Conservation (phyloP, 192 early-diverging fungal species). For the Geranomyces michiganensis region DNA sequence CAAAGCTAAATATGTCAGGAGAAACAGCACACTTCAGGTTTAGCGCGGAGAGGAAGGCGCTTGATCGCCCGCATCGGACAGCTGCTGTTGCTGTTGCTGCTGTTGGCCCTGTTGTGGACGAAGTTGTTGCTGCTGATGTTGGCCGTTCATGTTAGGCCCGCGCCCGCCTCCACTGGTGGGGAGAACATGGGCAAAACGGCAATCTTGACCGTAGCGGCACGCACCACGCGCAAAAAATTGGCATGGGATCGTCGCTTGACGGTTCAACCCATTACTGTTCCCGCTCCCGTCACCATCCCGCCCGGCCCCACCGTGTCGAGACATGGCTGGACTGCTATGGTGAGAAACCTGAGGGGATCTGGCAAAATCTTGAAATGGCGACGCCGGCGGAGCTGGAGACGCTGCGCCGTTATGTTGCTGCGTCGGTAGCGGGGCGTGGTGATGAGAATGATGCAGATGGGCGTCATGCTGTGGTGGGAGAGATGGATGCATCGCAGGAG, state of each 20-base stretch:
- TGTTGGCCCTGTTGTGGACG: no score
- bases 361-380: neutral
- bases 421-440: neutral
- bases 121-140: no score
- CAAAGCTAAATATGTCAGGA: no score
- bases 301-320: neutral
- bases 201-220: conserved; percentile 22
- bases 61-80: no score
- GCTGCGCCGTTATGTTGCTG: no score
- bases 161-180: neutral
- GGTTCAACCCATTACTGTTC: neutral
- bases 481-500: neutral
- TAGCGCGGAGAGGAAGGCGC: no score
- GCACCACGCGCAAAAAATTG: conserved; percentile 10
- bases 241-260: conserved; percentile 17
- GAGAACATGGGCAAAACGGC: conserved; percentile 11
- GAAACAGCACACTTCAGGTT: no score
- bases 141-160: neutral
- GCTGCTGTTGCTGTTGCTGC: no score
- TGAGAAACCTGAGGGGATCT: neutral
- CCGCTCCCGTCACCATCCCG: conserved; percentile 1
- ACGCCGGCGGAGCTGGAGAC: no score
- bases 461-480: neutral
- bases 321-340: neutral
- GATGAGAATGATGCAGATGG: neutral